Evolutionary conservation across 495 filamentous ascomycete genomes (phyloP).

Genomic region (Darksidea phi): DNA sequence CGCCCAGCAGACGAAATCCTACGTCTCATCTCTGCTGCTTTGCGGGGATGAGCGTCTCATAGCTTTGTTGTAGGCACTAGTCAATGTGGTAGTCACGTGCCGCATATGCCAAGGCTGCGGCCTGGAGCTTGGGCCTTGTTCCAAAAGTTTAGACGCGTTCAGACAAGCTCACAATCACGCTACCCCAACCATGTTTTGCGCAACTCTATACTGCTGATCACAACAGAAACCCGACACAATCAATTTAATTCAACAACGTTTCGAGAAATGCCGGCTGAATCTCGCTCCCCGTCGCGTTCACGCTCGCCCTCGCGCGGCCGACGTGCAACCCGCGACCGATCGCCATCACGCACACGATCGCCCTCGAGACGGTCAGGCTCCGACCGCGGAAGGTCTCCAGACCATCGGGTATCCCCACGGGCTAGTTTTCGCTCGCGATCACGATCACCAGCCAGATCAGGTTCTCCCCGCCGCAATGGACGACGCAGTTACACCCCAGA

Average conservation of each 20-base stretch:
- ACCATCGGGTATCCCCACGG: conserved; percentile 53
- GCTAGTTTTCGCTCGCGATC: conserved; percentile 40
- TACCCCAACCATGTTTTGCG: too few relatives aligned
- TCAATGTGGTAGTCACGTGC: conserved; percentile 1
- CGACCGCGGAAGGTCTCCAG: conserved; percentile 41
- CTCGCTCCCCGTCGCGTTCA: conserved; percentile 10
- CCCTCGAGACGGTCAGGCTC: conserved; percentile 8
- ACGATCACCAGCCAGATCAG: conserved; percentile 16
- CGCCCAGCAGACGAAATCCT: too few relatives aligned
- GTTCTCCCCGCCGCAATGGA: conserved; percentile 31
- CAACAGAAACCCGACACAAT: not conserved
- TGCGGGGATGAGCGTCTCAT: too few relatives aligned
- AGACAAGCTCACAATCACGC: not conserved
- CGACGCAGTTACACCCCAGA: conserved; percentile 50
- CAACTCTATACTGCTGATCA: not conserved
- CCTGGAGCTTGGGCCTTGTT: conserved; percentile 5
- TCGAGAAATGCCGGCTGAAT: conserved; percentile 21
- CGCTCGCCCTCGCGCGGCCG: conserved; percentile 19
- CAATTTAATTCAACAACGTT: not conserved
- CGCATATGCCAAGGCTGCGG: not conserved
- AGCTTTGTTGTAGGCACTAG: not conserved
- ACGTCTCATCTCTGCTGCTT: too few relatives aligned
- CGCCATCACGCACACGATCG: conserved; percentile 35
- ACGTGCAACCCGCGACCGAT: conserved; percentile 37
- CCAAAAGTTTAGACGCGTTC: conserved; percentile 20